Evolutionary conservation across 129 eudicot species (phyloP).

Genomic region (Lactuca saligna): DNA sequence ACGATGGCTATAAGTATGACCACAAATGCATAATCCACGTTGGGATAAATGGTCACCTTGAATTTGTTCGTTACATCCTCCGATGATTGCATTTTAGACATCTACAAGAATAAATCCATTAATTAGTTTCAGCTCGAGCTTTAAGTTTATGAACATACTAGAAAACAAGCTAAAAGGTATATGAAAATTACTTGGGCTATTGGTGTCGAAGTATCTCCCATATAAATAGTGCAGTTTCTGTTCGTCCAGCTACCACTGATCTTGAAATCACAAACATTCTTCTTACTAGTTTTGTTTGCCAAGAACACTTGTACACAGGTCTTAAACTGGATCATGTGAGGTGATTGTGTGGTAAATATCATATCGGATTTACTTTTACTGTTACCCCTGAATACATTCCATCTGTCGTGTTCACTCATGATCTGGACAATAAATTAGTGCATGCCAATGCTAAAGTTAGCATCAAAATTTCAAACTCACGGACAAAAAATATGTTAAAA

Average conservation of each 20-base stretch:
- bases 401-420: not conserved
- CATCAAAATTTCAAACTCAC: too few species aligned
- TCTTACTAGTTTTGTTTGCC: not conserved
- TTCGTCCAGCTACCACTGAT: slow-evolving; percentile 41
- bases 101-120: not conserved
- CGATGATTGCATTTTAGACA: slow-evolving; percentile 1
- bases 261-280: slow-evolving; percentile 13
- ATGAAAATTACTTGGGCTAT: slow-evolving; percentile 32
- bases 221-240: slow-evolving; percentile 14
- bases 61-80: slow-evolving; percentile 6
- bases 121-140: too few species aligned
- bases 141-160: not conserved
- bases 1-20: slow-evolving; percentile 15
- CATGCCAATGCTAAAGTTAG: too few species aligned
- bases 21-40: slow-evolving; percentile 13
- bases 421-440: slow-evolving; percentile 5
- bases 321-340: not conserved
- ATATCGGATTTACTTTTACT: not conserved
- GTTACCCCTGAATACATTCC: slow-evolving; percentile 9
- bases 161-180: too few species aligned
- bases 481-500: not conserved
- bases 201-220: slow-evolving; percentile 29
- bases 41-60: not conserved
- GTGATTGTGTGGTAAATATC: slow-evolving; percentile 4
- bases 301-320: slow-evolving; percentile 9